These are phyloP conservation scores for Aspergillus nidulans DNA, from an alignment of 495 filamentous ascomycete species.

Conservation along the genomic window DNA sequence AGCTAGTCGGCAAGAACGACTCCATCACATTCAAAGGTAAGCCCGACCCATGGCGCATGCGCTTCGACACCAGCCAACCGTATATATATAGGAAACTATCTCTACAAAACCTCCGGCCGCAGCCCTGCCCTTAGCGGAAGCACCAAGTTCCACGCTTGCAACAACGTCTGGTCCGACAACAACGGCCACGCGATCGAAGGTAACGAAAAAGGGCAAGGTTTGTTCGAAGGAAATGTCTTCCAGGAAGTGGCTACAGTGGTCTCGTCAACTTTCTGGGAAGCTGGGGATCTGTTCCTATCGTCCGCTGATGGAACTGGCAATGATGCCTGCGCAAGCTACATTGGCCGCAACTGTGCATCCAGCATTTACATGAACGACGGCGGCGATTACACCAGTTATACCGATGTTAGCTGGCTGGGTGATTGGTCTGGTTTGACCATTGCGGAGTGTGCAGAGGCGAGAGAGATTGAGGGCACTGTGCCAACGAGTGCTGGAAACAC, in stretches of 20 bases:
- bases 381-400: background rate
- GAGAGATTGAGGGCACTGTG: background rate
- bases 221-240: conserved; percentile 54
- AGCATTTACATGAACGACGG: background rate
- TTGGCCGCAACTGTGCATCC: background rate
- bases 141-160: conserved; percentile 37
- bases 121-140: conserved; percentile 23
- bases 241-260: background rate
- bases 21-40: conserved; percentile 42
- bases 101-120: conserved; percentile 29
- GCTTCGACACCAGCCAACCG: background rate
- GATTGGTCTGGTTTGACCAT: background rate
- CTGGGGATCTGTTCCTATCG: background rate
- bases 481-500: background rate
- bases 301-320: background rate
- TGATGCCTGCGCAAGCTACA: background rate
- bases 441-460: background rate
- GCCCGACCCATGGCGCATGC: background rate
- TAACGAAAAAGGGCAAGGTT: conserved; percentile 40
- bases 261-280: background rate
- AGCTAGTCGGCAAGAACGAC: conserved; percentile 37
- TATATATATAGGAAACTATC: conserved; percentile 28
- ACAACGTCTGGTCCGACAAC: conserved; percentile 54
- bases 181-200: conserved; percentile 53
- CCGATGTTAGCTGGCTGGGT: background rate